Conservation (phyloP, 2,329 filamentous ascomycete genomes). For the Sporothrix humicola region DNA sequence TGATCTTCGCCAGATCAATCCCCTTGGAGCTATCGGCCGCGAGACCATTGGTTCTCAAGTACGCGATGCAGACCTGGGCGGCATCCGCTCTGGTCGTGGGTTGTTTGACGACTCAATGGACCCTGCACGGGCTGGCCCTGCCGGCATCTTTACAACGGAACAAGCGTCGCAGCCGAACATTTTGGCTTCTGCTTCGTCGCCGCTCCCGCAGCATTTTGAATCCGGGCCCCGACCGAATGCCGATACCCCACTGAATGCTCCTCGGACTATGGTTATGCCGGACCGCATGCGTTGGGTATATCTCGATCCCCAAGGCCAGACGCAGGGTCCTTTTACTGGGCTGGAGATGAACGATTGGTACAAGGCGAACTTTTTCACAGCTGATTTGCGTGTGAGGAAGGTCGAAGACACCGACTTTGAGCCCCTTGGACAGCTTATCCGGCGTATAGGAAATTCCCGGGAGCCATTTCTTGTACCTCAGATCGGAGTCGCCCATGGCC, state of each 20-base stretch:
- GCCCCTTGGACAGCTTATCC: conserved; percentile 89
- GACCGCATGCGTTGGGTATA: conserved; percentile 99
- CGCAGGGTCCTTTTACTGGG: conserved; percentile 93
- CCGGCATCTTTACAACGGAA: conserved; percentile 31
- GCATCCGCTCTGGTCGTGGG: conserved; percentile 55
- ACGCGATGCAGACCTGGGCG: conserved; percentile 62
- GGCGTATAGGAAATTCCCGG: conserved; percentile 93
- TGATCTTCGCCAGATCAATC: conserved; percentile 65
- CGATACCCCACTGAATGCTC: conserved; percentile 59
- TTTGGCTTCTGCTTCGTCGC: conserved; percentile 32
- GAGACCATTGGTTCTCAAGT: conserved; percentile 59
- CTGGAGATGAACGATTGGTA: conserved; percentile 99
- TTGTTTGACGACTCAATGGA: conserved; percentile 39
- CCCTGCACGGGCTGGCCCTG: conserved; percentile 16
- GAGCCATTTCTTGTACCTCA: conserved; percentile 98
- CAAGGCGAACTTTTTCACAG: conserved; percentile 96
- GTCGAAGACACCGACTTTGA: conserved; percentile 93
- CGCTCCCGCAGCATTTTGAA: conserved; percentile 37
- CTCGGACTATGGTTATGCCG: conserved; percentile 97
- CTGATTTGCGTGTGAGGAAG: conserved; percentile 93
- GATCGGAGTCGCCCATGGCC: conserved; percentile 91
- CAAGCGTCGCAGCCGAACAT: conserved; percentile 42
- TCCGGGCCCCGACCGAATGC: conserved; percentile 52
- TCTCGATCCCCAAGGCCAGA: conserved; percentile 87
- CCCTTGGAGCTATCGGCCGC: conserved; percentile 71